phyloP scores from a whole-genome alignment of 441 rosid genomes.

The Lagerstroemia fauriei region DNA sequence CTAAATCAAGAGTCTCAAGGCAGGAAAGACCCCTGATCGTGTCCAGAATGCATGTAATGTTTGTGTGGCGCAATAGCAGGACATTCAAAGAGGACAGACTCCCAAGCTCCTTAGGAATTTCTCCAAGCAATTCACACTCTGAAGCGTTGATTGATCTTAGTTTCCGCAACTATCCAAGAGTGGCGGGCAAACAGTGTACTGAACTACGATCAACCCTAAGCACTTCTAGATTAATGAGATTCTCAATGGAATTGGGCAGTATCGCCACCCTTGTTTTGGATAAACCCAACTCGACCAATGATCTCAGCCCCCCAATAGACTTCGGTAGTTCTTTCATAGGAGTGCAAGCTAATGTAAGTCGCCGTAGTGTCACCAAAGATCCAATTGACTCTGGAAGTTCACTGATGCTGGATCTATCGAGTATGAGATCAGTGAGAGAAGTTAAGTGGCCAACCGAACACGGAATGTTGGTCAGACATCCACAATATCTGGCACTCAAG shows the following conservation, averaged over 20 bases:
- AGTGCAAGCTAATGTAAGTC: not conserved
- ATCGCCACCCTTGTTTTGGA: not conserved
- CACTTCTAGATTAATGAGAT: constrained; percentile 9
- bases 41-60: not conserved
- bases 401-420: not conserved
- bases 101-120: constrained; percentile 4
- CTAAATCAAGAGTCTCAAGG: constrained; percentile 13
- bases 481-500: not conserved
- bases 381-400: constrained; percentile 16
- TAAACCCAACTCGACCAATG: not conserved
- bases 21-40: constrained; percentile 1
- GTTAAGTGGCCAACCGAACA: constrained; percentile 2
- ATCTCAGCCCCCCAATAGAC: not conserved
- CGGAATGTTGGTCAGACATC: not conserved
- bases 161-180: constrained; percentile 5
- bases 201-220: not conserved
- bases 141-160: not conserved
- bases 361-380: not conserved
- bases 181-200: not conserved
- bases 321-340: constrained; percentile 9
- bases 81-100: not conserved
- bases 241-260: not conserved
- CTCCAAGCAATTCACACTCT: not conserved
- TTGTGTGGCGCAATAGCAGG: not conserved
- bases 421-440: not conserved